Conservation (phyloP, 768 basidiomycete genomes). For the Xanthoconium stramineum region DNA sequence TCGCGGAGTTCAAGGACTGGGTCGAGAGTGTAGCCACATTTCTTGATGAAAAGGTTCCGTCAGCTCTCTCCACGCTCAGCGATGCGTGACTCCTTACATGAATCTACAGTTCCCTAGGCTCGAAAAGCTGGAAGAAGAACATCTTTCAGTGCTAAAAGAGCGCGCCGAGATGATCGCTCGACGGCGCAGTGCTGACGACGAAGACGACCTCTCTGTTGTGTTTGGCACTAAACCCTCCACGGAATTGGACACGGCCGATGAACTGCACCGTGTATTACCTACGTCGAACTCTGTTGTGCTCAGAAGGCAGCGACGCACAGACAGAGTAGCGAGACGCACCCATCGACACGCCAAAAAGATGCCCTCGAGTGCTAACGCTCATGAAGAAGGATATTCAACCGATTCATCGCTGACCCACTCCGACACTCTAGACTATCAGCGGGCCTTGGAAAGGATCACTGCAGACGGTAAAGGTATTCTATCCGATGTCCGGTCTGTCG, state of each 20-base stretch:
- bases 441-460: conserved; percentile 55
- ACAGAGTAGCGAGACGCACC: conserved; percentile 55
- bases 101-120: conserved; percentile 63
- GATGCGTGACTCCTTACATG: not conserved
- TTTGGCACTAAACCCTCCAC: conserved; percentile 46
- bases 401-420: conserved; percentile 68
- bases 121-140: conserved; percentile 75
- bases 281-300: conserved; percentile 43
- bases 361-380: conserved; percentile 20
- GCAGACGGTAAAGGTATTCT: conserved; percentile 56
- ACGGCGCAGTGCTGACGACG: conserved; percentile 73
- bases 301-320: conserved; percentile 54
- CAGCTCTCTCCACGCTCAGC: not conserved
- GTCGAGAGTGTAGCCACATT: conserved; percentile 81
- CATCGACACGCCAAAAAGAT: conserved; percentile 37
- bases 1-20: conserved; percentile 74
- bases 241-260: conserved; percentile 51
- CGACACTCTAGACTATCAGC: conserved; percentile 66
- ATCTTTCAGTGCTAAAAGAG: conserved; percentile 70
- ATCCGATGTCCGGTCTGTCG: conserved; percentile 78
- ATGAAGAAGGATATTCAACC: conserved; percentile 85
- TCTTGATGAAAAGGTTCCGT: conserved; percentile 77
- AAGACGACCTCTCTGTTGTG: conserved; percentile 73
- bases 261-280: conserved; percentile 53
- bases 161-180: conserved; percentile 62